These are phyloP conservation scores for Phytophthora crassamura DNA, from an alignment of 352 stramenopile species.

Conservation along the genomic window DNA sequence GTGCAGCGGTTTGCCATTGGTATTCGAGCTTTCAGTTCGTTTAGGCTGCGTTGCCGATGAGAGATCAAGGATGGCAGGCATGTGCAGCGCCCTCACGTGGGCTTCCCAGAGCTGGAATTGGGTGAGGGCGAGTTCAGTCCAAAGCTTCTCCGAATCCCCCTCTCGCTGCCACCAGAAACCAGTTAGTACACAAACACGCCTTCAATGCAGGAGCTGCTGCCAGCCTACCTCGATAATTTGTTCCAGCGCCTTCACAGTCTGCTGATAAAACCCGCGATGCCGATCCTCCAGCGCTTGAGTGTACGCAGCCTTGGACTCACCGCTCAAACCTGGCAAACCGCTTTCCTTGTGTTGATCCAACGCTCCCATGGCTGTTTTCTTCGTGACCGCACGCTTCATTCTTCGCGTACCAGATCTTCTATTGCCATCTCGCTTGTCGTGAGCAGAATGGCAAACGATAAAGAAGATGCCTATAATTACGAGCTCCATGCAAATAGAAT, in stretches of 20 bases:
- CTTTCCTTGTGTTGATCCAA: slow-evolving; percentile 6
- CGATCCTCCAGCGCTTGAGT: slow-evolving; percentile 43
- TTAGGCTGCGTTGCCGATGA: slow-evolving; percentile 12
- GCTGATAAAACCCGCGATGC: slow-evolving; percentile 45
- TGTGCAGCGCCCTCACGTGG: slow-evolving; percentile 46
- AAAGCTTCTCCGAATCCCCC: slow-evolving; percentile 62
- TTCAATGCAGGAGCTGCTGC: background rate
- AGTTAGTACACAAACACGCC: slow-evolving; percentile 2
- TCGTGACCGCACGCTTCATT: slow-evolving; percentile 18
- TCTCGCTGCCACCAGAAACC: slow-evolving; percentile 41
- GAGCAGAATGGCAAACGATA: background rate
- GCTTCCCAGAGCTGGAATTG: slow-evolving; percentile 71
- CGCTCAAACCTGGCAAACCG: slow-evolving; percentile 24
- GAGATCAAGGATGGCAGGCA: slow-evolving; percentile 35
- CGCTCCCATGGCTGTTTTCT: background rate
- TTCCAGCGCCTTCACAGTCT: slow-evolving; percentile 50
- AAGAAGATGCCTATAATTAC: slow-evolving; percentile 13
- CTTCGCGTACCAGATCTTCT: background rate
- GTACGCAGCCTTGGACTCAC: slow-evolving; percentile 38
- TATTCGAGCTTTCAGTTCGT: slow-evolving; percentile 8
- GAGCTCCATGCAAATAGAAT: slow-evolving; percentile 13
- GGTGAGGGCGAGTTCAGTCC: slow-evolving; percentile 62
- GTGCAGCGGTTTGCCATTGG: slow-evolving; percentile 27
- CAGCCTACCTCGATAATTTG: slow-evolving; percentile 52
- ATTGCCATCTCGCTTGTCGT: background rate